Conservation (phyloP, 805 yeast genomes). For the Myxozyma monticola region DNA sequence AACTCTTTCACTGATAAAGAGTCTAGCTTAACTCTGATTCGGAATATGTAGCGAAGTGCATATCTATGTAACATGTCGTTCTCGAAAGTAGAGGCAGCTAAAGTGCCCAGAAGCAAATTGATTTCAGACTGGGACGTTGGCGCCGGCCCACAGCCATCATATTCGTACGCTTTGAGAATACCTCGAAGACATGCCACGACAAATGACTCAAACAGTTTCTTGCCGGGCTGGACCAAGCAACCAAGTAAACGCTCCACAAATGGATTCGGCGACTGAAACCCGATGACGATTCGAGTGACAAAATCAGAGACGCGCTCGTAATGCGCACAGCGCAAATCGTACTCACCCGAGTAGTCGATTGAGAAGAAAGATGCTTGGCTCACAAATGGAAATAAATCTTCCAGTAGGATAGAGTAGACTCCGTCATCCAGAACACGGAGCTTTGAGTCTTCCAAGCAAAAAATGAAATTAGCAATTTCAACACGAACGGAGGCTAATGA, state of each 20-base stretch:
- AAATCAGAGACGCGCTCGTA: constrained; percentile 32
- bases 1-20: background rate
- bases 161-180: no score
- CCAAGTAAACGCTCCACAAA: background rate
- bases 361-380: constrained; percentile 19
- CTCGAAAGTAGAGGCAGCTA: no score
- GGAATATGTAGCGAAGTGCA: background rate
- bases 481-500: constrained; percentile 16
- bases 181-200: no score
- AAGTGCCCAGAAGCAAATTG: no score
- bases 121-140: no score
- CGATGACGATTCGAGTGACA: constrained; percentile 16
- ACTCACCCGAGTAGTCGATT: background rate
- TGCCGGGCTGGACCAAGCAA: background rate
- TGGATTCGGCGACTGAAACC: constrained; percentile 9
- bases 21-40: background rate
- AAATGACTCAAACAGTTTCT: constrained; percentile 11
- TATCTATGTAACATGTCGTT: constrained; percentile 1
- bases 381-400: constrained; percentile 9
- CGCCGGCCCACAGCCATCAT: no score
- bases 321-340: constrained; percentile 33
- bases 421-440: background rate
- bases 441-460: background rate
- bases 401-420: constrained; percentile 2
- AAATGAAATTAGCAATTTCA: constrained; percentile 16